A percentile compares a stretch with the other conserved stretches of the same genome.
Evolutionary conservation across 352 stramenopile genomes (phyloP).

Genomic region (Phytopythium helicoides): DNA sequence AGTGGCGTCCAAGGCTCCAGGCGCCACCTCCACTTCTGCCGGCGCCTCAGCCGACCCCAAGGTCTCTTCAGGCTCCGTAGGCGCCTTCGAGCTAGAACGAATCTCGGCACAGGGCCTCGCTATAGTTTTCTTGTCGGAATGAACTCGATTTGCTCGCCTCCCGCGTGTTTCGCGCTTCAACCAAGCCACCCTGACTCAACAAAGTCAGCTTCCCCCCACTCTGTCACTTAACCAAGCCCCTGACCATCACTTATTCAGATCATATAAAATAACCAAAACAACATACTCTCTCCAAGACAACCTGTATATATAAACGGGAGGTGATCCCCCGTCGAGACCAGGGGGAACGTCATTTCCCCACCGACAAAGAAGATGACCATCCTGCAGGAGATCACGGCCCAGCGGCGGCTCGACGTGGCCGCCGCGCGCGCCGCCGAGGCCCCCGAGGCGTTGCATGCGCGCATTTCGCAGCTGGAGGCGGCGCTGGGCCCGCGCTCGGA

Average conservation of each 20-base stretch:
- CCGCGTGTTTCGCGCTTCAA: too few relatives aligned
- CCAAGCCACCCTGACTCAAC: too few relatives aligned
- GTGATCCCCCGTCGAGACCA: too few relatives aligned
- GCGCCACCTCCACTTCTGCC: too few relatives aligned
- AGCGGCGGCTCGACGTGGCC: conserved; percentile 70
- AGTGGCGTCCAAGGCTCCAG: not conserved
- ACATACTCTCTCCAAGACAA: too few relatives aligned
- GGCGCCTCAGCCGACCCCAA: not conserved
- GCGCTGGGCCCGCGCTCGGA: conserved; percentile 80
- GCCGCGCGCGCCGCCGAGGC: conserved; percentile 43
- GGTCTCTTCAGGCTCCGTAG: too few relatives aligned
- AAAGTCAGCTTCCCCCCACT: too few relatives aligned
- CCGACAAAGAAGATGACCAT: conserved; percentile 50
- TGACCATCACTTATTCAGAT: too few relatives aligned
- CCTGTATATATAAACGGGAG: too few relatives aligned
- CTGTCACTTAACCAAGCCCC: too few relatives aligned
- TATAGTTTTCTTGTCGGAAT: conserved; percentile 8
- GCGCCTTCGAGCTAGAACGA: not conserved
- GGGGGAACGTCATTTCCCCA: not conserved
- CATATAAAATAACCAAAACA: too few relatives aligned
- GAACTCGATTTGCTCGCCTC: conserved; percentile 9
- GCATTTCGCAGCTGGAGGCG: conserved; percentile 83
- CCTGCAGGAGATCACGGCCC: conserved; percentile 73
- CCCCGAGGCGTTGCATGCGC: conserved; percentile 46
- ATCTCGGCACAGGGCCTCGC: not conserved